phyloP scores from a whole-genome alignment of 768 basidiomycete species.

The Phlebiopsis flavidoalba region DNA sequence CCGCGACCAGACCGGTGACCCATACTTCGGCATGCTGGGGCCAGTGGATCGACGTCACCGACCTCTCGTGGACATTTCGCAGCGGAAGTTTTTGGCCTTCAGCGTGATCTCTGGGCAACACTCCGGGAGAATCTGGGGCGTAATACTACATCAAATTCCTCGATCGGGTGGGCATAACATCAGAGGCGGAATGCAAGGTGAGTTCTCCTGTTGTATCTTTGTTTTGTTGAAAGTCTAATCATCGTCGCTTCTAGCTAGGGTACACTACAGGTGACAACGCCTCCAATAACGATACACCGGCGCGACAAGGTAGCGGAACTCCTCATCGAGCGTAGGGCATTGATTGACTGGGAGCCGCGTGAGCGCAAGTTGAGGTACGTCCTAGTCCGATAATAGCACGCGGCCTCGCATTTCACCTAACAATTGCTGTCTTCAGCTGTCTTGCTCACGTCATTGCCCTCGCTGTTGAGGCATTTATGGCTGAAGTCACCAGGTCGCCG shows the following conservation, averaged over 20 bases:
- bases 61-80: constrained; percentile 20
- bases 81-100: constrained; percentile 22
- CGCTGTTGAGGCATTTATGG: constrained; percentile 23
- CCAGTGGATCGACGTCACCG: no score
- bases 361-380: no score
- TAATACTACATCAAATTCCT: constrained; percentile 22
- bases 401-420: no score
- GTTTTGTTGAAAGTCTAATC: no score
- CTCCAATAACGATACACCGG: no score
- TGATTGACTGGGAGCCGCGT: no score
- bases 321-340: no score
- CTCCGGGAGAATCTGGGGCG: constrained; percentile 23
- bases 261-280: no score
- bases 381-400: no score
- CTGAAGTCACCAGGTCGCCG: no score
- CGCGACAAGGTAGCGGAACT: no score
- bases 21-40: background rate
- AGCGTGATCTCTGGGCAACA: constrained; percentile 19
- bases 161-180: constrained; percentile 24
- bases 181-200: constrained; percentile 19
- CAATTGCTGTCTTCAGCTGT: constrained; percentile 1
- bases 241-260: no score
- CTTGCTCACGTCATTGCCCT: background rate
- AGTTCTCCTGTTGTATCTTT: constrained; percentile 5
- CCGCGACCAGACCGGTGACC: background rate